Evolutionary conservation across 345 rosid genomes (phyloP), one percentile per base, ranked within the genome.

Genomic region (Ceriops decandra): DNA sequence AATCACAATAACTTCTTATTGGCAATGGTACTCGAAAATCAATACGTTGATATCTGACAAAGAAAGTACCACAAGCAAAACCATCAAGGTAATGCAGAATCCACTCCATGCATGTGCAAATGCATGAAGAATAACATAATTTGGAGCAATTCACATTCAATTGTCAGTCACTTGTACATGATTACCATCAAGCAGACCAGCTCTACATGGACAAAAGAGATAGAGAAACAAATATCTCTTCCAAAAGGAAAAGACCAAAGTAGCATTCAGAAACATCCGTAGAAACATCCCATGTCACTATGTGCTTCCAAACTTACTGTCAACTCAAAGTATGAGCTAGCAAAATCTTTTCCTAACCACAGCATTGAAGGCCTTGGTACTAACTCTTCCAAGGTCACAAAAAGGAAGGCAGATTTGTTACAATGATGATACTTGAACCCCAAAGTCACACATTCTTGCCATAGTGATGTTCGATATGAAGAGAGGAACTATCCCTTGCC

Each of bases 21-120:
- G 76, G 76, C 60, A 88, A 92, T 53, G 97, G 96, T 32, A 89
- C 88, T 81, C 97, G 91, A 77, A 91, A 93, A 73, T 87, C 97
- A 64, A 86, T 82, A 74, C 96, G 88, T 77, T 93, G 98, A 78
- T 82, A 91, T 77, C 97, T 93, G 91, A 19, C 35, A 77, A 72
- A 26, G 36, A 33, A 73, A 74, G 58, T 38, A 69, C 7, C 17
- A 63, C 19, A 36, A 27, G 59, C 30, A 51, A 66, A 60, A 75
- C 67, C 58, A 62, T 68, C 19, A 68, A 47, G 11, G 27, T 6
- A 42, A 32, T 9, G 21, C 27, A 62, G 22, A 57, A 60, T 33
- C 13, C 53, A 27, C 5, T 35, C 5, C 5, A 17, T 52, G 21
- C 24, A 22, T 13, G 19, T 38, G 54, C 67, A 26, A 8, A 62